Evolutionary conservation across 2,329 filamentous ascomycete genomes (phyloP).

Genomic region (Talaromyces albobiverticillius): DNA sequence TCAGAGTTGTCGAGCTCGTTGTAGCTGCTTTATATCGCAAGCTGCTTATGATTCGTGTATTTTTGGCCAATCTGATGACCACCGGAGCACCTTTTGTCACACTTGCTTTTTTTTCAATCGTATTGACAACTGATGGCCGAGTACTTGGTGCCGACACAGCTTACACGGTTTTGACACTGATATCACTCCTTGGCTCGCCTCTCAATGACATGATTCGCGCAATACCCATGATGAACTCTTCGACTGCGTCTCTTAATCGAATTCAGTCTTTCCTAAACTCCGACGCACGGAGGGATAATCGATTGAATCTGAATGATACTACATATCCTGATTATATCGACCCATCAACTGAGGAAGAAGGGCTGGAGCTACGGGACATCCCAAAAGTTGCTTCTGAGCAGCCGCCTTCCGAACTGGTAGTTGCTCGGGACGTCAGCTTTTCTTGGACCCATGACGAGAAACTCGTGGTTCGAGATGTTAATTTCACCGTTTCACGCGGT

Average conservation of each 20-base stretch:
- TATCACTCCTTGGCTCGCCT: slow-evolving; percentile 23
- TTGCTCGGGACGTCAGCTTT: slow-evolving; percentile 56
- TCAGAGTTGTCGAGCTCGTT: slow-evolving; percentile 40
- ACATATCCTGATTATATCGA: slow-evolving; percentile 18
- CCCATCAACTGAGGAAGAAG: slow-evolving; percentile 42
- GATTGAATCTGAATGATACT: slow-evolving; percentile 53
- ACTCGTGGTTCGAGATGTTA: slow-evolving; percentile 56
- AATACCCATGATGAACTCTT: slow-evolving; percentile 34
- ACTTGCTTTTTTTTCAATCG: slow-evolving; percentile 21
- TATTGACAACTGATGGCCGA: slow-evolving; percentile 9
- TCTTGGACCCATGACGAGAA: slow-evolving; percentile 62
- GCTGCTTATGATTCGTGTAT: slow-evolving; percentile 39
- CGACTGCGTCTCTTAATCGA: slow-evolving; percentile 39
- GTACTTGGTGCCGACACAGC: slow-evolving; percentile 26
- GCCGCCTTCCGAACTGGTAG: slow-evolving; percentile 31
- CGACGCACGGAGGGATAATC: slow-evolving; percentile 45
- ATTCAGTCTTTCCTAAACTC: slow-evolving; percentile 37
- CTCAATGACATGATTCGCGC: slow-evolving; percentile 22
- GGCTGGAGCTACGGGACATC: slow-evolving; percentile 30
- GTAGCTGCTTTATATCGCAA: slow-evolving; percentile 41
- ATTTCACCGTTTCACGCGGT: slow-evolving; percentile 56
- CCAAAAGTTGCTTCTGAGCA: slow-evolving; percentile 24
- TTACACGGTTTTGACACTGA: slow-evolving; percentile 26
- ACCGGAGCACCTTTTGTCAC: slow-evolving; percentile 36
- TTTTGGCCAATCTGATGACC: slow-evolving; percentile 25